These are phyloP conservation scores for Mycena sp. DNA, from an alignment of 1,284 basidiomycete species.

Conservation along the genomic window DNA sequence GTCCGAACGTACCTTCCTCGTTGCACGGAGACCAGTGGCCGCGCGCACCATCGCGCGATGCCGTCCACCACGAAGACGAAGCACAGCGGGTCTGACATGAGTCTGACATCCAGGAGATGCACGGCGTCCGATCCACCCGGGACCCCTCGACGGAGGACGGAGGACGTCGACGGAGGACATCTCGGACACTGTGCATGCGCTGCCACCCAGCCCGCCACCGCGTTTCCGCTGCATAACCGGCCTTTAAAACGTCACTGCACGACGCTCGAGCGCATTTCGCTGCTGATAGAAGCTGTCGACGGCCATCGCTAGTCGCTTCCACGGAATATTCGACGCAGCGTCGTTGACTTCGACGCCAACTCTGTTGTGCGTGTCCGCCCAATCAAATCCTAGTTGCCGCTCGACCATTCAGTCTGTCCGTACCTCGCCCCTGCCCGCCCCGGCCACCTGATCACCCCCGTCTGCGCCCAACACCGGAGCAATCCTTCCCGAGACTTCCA, in stretches of 20 bases:
- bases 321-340: slow-evolving; percentile 22
- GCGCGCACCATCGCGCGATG: too few species aligned
- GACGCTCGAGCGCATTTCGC: slow-evolving; percentile 13
- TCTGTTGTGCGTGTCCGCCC: slow-evolving; percentile 3
- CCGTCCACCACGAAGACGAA: too few species aligned
- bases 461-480: neutral
- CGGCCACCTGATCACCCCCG: slow-evolving; percentile 3
- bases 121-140: too few species aligned
- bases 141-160: too few species aligned
- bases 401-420: neutral
- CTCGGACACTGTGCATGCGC: neutral
- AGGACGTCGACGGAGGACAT: too few species aligned
- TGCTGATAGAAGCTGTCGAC: slow-evolving; percentile 16
- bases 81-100: too few species aligned
- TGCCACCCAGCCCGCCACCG: neutral
- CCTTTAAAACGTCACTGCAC: slow-evolving; percentile 20
- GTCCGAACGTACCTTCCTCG: too few species aligned
- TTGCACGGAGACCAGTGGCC: too few species aligned
- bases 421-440: neutral
- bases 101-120: too few species aligned
- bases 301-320: slow-evolving; percentile 18
- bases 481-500: neutral
- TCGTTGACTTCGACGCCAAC: slow-evolving; percentile 13
- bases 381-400: slow-evolving; percentile 12
- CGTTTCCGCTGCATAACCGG: slow-evolving; percentile 24